Evolutionary conservation across 1,139 yeast genomes (phyloP).

Genomic region (Kodamaea anthophila): DNA sequence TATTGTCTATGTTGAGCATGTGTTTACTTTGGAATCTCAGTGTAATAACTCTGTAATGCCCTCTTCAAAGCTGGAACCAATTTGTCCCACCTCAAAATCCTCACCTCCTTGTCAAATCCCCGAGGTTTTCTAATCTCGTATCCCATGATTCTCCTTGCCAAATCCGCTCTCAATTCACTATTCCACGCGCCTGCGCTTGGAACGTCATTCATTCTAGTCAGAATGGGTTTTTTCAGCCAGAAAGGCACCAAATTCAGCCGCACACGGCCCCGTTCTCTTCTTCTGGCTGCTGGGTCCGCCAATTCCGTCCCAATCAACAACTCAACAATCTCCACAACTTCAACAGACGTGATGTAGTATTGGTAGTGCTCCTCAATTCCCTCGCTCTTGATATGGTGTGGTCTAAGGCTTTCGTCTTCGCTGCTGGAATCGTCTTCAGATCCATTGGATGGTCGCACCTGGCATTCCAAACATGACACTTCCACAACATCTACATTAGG

Average conservation of each 20-base stretch:
- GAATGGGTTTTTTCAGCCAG: constrained; percentile 57
- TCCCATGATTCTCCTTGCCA: constrained; percentile 62
- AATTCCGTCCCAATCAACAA: constrained; percentile 46
- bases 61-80: constrained; percentile 54
- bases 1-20: too few relatives aligned
- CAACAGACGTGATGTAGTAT: constrained; percentile 59
- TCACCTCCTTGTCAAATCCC: constrained; percentile 62
- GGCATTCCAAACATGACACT: constrained; percentile 52
- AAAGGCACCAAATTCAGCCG: constrained; percentile 63
- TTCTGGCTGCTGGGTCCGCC: constrained; percentile 42
- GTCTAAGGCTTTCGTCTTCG: constrained; percentile 13
- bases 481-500: constrained; percentile 47
- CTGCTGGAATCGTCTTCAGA: constrained; percentile 24
- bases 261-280: constrained; percentile 58
- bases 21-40: constrained; percentile 42
- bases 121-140: constrained; percentile 58
- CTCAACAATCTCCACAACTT: constrained; percentile 60
- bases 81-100: constrained; percentile 57
- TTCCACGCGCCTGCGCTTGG: constrained; percentile 17
- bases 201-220: constrained; percentile 38
- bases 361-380: constrained; percentile 19
- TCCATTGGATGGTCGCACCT: constrained; percentile 17
- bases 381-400: constrained; percentile 11
- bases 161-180: constrained; percentile 45
- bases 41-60: constrained; percentile 60